These are phyloP conservation scores for Pseudevernia furfuracea DNA, from an alignment of 495 filamentous ascomycete species.

Conservation along the genomic window DNA sequence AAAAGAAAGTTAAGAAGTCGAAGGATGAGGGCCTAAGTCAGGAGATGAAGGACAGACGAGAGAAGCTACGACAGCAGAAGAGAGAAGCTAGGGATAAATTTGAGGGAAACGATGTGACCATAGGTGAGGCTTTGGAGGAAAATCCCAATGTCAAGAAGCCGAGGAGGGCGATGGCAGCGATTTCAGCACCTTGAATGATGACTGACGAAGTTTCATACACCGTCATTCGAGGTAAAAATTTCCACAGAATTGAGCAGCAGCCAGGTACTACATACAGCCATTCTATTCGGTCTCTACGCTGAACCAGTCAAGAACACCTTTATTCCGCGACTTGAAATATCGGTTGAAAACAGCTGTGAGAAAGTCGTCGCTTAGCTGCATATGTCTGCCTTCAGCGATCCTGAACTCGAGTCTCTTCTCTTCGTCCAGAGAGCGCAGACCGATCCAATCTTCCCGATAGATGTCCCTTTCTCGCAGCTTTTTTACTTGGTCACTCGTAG, in stretches of 20 bases:
- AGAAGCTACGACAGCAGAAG: conserved; percentile 50
- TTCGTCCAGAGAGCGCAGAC: conserved; percentile 72
- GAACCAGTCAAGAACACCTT: background rate
- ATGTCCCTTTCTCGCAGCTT: conserved; percentile 61
- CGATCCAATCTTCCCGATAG: conserved; percentile 92
- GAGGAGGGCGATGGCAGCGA: conserved; percentile 10
- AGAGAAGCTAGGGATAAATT: conserved; percentile 31
- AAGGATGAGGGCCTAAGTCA: conserved; percentile 38
- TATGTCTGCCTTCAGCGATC: conserved; percentile 65
- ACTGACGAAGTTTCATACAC: background rate
- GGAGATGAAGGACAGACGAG: conserved; percentile 50
- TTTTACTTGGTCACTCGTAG: conserved; percentile 52
- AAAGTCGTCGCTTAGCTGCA: conserved; percentile 64
- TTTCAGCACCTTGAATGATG: background rate
- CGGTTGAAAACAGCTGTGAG: conserved; percentile 60
- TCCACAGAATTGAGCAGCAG: background rate
- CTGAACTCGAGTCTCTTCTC: conserved; percentile 71
- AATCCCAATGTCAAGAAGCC: background rate
- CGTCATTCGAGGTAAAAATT: background rate
- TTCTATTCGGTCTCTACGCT: background rate
- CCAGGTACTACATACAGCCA: background rate
- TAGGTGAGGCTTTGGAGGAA: background rate
- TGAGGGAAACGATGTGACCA: background rate
- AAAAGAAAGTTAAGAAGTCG: conserved; percentile 37
- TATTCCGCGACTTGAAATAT: conserved; percentile 54